Evolutionary conservation across 163 green algal species (phyloP).

Genomic region (Chlorella variabilis): DNA sequence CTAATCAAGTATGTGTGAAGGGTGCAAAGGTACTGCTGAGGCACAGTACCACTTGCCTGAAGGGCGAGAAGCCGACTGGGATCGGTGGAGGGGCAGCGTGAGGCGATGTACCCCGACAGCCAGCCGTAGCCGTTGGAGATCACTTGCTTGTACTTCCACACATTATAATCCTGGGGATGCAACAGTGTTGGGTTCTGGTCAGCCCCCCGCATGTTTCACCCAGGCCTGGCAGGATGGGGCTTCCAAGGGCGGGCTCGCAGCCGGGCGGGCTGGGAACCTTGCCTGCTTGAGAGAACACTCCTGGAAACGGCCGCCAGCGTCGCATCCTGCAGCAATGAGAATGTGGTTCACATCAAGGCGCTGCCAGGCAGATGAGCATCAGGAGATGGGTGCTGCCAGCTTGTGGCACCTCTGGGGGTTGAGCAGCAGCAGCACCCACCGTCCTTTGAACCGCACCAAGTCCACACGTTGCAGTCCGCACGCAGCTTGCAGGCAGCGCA

Average conservation of each 20-base stretch:
- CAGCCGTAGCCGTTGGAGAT: neutral
- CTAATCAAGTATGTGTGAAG: too few relatives aligned
- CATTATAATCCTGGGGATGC: neutral
- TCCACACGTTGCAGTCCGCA: constrained; percentile 19
- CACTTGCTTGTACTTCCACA: neutral
- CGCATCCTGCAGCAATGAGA: neutral
- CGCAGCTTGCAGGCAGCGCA: constrained; percentile 17
- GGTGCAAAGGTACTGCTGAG: too few relatives aligned
- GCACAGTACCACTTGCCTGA: neutral
- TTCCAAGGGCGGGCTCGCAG: neutral
- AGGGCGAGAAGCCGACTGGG: neutral
- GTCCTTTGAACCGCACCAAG: neutral
- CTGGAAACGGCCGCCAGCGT: constrained; percentile 1
- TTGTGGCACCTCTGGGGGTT: neutral
- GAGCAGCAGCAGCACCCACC: neutral
- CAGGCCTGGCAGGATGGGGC: neutral
- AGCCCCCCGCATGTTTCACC: too few relatives aligned
- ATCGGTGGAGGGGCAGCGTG: neutral
- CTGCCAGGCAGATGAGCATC: neutral
- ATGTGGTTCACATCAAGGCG: too few relatives aligned
- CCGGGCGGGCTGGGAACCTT: neutral
- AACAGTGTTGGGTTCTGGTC: too few relatives aligned
- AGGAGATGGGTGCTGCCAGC: neutral
- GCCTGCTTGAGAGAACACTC: constrained; percentile 20
- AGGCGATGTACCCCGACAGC: constrained; percentile 2